Evolutionary conservation across 345 rosid species (phyloP).

Genomic region (Citrus australasica): DNA sequence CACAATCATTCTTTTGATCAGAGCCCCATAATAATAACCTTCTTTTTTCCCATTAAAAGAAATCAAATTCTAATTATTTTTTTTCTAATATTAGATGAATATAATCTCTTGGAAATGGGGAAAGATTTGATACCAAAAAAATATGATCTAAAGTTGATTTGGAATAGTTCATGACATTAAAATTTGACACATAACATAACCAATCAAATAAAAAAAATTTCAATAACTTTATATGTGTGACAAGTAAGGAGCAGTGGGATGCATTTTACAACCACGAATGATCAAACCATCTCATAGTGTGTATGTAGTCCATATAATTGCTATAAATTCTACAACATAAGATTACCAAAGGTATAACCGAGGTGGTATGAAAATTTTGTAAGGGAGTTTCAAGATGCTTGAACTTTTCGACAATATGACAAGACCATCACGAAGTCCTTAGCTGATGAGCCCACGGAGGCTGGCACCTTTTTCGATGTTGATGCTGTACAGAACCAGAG

Average conservation of each 20-base stretch:
- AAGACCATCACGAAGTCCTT: conserved; percentile 75
- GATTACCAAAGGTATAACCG: background rate
- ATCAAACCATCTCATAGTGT: background rate
- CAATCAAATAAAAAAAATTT: background rate
- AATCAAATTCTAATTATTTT: too few relatives aligned
- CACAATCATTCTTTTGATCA: too few relatives aligned
- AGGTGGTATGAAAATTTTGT: background rate
- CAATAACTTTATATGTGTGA: background rate
- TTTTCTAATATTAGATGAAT: too few relatives aligned
- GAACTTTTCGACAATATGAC: conserved; percentile 53
- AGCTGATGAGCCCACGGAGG: conserved; percentile 58
- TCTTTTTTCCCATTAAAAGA: too few relatives aligned
- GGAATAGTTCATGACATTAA: background rate
- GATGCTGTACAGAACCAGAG: conserved; percentile 54
- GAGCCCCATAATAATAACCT: too few relatives aligned
- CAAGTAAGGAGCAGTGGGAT: background rate
- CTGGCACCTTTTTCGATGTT: conserved; percentile 44
- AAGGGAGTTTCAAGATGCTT: conserved; percentile 11
- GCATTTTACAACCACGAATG: background rate
- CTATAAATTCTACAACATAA: background rate
- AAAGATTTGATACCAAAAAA: background rate
- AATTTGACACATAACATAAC: background rate
- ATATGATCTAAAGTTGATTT: background rate
- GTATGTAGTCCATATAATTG: background rate
- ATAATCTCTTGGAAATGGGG: too few relatives aligned